These are phyloP conservation scores for Kwoniella sp. DNA, from an alignment of 768 basidiomycete genomes.

Conservation along the genomic window DNA sequence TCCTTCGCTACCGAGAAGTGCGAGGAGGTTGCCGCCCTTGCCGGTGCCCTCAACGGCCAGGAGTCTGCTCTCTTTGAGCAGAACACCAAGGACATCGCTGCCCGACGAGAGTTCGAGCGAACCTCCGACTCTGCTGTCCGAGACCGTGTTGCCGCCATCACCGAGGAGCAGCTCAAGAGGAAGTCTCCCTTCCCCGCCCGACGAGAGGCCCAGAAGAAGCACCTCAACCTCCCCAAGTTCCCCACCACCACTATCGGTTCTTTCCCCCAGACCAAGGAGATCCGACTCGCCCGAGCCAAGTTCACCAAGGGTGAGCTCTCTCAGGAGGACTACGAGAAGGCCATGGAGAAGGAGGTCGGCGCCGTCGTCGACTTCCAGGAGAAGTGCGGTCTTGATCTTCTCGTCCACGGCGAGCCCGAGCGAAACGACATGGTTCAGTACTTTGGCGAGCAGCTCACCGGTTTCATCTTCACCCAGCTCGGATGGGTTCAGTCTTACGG, in stretches of 20 bases:
- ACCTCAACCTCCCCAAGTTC: conserved; percentile 89
- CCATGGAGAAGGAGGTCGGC: conserved; percentile 98
- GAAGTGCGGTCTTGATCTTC: conserved; percentile 87
- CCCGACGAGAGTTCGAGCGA: conserved; percentile 89
- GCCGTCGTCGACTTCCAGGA: conserved; percentile 94
- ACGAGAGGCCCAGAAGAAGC: conserved; percentile 80
- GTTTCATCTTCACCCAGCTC: conserved; percentile 97
- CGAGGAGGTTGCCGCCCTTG: conserved; percentile 78
- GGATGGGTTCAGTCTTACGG: conserved; percentile 99
- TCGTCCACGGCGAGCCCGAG: conserved; percentile 98
- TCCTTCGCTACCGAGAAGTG: conserved; percentile 97
- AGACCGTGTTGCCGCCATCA: conserved; percentile 90
- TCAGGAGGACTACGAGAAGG: conserved; percentile 81
- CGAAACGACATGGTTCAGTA: conserved; percentile 99
- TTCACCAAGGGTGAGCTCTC: conserved; percentile 86
- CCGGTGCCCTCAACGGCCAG: conserved; percentile 76
- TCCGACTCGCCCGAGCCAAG: conserved; percentile 93
- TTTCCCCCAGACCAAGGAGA: conserved; percentile 99
- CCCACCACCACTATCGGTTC: conserved; percentile 98
- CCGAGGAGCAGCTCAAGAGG: conserved; percentile 75
- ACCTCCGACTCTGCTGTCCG: conserved; percentile 91
- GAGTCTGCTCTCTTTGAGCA: conserved; percentile 76
- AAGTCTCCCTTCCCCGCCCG: conserved; percentile 82
- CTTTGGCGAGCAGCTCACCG: conserved; percentile 91
- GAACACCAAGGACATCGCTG: conserved; percentile 84